Base-by-base conservation (phyloP, 257 asterid species). In the Solanum raphanifolium region DNA sequence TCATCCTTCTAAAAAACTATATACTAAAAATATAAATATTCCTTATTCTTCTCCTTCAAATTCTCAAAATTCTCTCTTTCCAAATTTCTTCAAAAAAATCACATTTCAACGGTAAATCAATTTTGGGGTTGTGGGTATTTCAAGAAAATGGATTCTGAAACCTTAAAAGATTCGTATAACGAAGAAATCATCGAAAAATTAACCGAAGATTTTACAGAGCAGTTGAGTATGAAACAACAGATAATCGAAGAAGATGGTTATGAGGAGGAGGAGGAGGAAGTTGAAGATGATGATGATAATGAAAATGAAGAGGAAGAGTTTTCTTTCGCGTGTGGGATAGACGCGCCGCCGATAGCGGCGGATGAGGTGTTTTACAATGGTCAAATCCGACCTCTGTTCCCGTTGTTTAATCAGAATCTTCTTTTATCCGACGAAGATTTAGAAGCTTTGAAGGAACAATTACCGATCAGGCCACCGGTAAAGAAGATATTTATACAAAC, bases 331-430 rank as follows among this genome's bases (percentile, higher is more conserved):
- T 90, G 94, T 43, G 95, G 90, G 46, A 92, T 89, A 6, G 89
- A 85, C 27, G 16, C 88, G 34, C 92, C 96, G 13, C 97, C 95
- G 2, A 92, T 96, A 6, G 90, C 99, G 85, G 99, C 99, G 73
- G 99, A 95, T 83, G 99, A 97, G 58, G 94, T 93, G 2, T 97
- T 97, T 87, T 27, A 87, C 68, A 90, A 95, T 90, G 99, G 99
- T n/a, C 95, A 94, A 91, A 94, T 97, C 89, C 93, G 89, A 92
- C 94, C 99, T 71, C 85, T 93, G 58, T 96, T 87, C 20, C 98
- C 99, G 1, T 32, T 93, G 2, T 96, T 96, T 92, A 89, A 91
- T 92, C 94, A 89, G 34, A 93, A 92, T 69, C 89, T 93, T 29
- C 74, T 94, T n/a, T 43, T 91, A 83, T 13, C 91, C 87, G 94